A percentile compares a stretch with the other conserved stretches of the same genome.
These are phyloP conservation scores for Voacanga thouarsii DNA, from an alignment of 257 asterid genomes.

Conservation along the genomic window DNA sequence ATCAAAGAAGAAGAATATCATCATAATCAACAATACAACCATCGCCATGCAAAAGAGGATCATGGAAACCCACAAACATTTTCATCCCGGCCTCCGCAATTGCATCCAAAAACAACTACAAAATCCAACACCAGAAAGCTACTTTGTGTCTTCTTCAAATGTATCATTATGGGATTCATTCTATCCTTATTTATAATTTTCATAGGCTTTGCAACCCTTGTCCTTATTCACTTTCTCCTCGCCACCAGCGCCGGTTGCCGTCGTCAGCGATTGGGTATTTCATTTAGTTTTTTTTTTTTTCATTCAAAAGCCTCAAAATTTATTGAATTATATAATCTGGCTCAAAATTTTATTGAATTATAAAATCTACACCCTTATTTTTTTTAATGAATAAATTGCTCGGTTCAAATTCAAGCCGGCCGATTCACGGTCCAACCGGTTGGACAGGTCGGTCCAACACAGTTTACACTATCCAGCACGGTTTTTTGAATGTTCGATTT, in stretches of 20 bases:
- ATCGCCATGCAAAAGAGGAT: not conserved
- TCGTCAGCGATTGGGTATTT: too few relatives aligned
- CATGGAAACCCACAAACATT: not conserved
- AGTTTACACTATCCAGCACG: too few relatives aligned
- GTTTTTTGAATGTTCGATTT: too few relatives aligned
- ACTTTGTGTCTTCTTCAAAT: conserved; percentile 60
- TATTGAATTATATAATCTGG: too few relatives aligned
- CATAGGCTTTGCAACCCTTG: conserved; percentile 77
- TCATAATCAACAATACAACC: not conserved
- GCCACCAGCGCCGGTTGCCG: conserved; percentile 57
- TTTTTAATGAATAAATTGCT: too few relatives aligned
- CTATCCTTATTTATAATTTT: conserved; percentile 74
- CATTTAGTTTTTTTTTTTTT: too few relatives aligned
- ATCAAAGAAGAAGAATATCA: conserved; percentile 4
- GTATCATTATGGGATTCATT: conserved; percentile 55
- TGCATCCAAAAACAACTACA: conserved; percentile 17
- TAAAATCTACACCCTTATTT: too few relatives aligned
- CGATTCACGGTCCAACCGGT: too few relatives aligned
- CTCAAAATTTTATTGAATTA: too few relatives aligned
- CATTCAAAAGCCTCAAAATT: too few relatives aligned
- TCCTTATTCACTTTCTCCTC: conserved; percentile 72
- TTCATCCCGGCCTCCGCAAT: conserved; percentile 1
- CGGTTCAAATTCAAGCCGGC: too few relatives aligned
- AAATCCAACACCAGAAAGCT: conserved; percentile 43
- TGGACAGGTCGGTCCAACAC: too few relatives aligned